Evolutionary conservation across 495 filamentous ascomycete species (phyloP).

Genomic region (Penicillium salamii): DNA sequence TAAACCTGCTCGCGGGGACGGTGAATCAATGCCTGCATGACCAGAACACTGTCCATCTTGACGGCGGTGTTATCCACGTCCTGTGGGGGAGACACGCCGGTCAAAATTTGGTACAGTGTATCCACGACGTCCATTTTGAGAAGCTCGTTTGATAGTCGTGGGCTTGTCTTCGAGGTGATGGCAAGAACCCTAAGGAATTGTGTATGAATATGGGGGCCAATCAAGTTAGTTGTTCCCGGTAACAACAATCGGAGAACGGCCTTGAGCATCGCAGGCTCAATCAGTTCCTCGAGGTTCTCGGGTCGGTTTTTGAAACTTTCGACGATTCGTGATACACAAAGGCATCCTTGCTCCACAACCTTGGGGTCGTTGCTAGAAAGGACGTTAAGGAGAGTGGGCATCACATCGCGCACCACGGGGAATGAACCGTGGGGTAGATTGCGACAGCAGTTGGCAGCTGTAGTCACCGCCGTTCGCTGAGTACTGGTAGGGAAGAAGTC

Average conservation of each 20-base stretch:
- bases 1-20: slow-evolving; percentile 94
- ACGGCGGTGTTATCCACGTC: slow-evolving; percentile 75
- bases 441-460: slow-evolving; percentile 95
- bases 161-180: slow-evolving; percentile 84
- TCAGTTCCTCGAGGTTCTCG: slow-evolving; percentile 84
- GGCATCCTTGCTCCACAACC: slow-evolving; percentile 93
- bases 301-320: slow-evolving; percentile 91
- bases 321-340: slow-evolving; percentile 95
- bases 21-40: slow-evolving; percentile 98
- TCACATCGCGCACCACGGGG: slow-evolving; percentile 81
- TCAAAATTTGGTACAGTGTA: slow-evolving; percentile 96
- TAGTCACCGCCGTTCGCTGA: slow-evolving; percentile 93
- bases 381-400: slow-evolving; percentile 90
- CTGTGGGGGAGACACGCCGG: slow-evolving; percentile 86
- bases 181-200: slow-evolving; percentile 91
- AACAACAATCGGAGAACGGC: slow-evolving; percentile 87
- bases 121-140: slow-evolving; percentile 98
- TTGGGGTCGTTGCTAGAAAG: slow-evolving; percentile 89
- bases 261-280: slow-evolving; percentile 80
- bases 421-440: slow-evolving; percentile 95
- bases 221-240: slow-evolving; percentile 93
- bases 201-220: slow-evolving; percentile 93
- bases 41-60: slow-evolving; percentile 94
- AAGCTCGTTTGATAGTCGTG: slow-evolving; percentile 80
- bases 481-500: slow-evolving; percentile 98